Evolutionary conservation across 2,329 filamentous ascomycete species (phyloP), one percentile per base, ranked within the genome.

Genomic region (Trichoderma koningiopsis): DNA sequence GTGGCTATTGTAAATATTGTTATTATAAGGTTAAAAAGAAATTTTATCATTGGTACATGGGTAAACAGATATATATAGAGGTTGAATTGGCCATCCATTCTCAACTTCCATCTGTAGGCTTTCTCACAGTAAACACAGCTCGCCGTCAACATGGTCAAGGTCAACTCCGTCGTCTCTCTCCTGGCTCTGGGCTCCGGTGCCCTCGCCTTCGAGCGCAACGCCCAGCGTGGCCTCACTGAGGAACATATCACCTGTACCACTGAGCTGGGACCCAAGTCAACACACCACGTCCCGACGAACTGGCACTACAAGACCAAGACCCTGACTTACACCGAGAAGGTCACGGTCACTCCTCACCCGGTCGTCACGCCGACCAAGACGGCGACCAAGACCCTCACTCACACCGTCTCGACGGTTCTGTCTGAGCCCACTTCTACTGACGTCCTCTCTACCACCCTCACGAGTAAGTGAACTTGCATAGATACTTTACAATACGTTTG

Each of bases 91-190:
- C 29, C 5, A 24, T 35, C 31, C 33, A 19, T 40, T 33, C 19
- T 35, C 27, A 35, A 49, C 7, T 24, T 58, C 37, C 37, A 4
- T 58, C 63, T 43, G 52, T 27, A 56, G 43, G 11, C 62, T 35
- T 37, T 24, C 29, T 31, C 22, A 57, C 27, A 22, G 27, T 27
- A 57, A 40, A 8, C 56, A n/a, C 35, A 35, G 8, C 31, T 40
- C 33, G 58, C 16, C 40, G 40, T 58, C 58, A 68, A 62, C 13
- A 68, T 62, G 66, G 66, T 68, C 35, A 68, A 68, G 24, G 31
- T 57, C 43, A 68, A 57, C 58, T 56, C 47, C n/a, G 19, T 61
- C 49, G 35, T 68, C n/a, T 61, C 58, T 14, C 66, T 68, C 13
- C 58, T 68, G 49, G 58, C 58, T 1, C 5, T 68, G 43, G 37